phyloP scores from a whole-genome alignment of 2,329 filamentous ascomycete species.

The Sclerotinia borealis region DNA sequence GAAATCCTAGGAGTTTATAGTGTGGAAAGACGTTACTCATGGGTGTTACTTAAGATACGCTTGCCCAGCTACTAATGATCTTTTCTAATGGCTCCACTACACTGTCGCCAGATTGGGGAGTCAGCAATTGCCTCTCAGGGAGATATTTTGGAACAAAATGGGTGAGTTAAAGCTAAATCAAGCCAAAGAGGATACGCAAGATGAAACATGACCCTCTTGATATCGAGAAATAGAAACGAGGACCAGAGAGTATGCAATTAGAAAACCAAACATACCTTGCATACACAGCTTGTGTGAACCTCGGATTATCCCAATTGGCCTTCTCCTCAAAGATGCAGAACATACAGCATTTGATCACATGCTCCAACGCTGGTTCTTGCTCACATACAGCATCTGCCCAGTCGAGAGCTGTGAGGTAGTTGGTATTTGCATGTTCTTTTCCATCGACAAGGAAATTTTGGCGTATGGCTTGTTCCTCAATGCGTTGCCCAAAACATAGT shows the following conservation, averaged over 20 bases:
- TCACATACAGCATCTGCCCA: slow-evolving; percentile 22
- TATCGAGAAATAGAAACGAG: too few relatives aligned
- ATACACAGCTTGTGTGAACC: slow-evolving; percentile 25
- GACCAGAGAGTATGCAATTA: too few relatives aligned
- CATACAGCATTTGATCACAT: slow-evolving; percentile 21
- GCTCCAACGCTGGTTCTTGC: slow-evolving; percentile 19
- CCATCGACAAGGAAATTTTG: slow-evolving; percentile 18
- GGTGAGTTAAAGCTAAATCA: too few relatives aligned
- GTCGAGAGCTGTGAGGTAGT: slow-evolving; percentile 21
- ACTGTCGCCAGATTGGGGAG: too few relatives aligned
- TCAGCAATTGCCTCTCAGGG: too few relatives aligned
- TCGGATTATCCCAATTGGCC: slow-evolving; percentile 21
- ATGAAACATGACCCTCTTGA: too few relatives aligned
- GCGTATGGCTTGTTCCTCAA: slow-evolving; percentile 21
- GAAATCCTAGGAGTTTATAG: too few relatives aligned
- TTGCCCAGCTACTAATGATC: background rate
- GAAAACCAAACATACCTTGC: too few relatives aligned
- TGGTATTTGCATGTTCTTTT: slow-evolving; percentile 14
- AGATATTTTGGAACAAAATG: too few relatives aligned
- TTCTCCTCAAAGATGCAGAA: slow-evolving; percentile 21
- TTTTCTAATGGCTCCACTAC: slow-evolving; percentile 22
- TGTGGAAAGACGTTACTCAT: too few relatives aligned
- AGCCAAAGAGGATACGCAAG: too few relatives aligned
- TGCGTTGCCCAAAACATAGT: slow-evolving; percentile 24
- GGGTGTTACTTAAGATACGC: background rate